Base-by-base conservation (phyloP, 495 filamentous ascomycete species). In the Apodospora peruviana region DNA sequence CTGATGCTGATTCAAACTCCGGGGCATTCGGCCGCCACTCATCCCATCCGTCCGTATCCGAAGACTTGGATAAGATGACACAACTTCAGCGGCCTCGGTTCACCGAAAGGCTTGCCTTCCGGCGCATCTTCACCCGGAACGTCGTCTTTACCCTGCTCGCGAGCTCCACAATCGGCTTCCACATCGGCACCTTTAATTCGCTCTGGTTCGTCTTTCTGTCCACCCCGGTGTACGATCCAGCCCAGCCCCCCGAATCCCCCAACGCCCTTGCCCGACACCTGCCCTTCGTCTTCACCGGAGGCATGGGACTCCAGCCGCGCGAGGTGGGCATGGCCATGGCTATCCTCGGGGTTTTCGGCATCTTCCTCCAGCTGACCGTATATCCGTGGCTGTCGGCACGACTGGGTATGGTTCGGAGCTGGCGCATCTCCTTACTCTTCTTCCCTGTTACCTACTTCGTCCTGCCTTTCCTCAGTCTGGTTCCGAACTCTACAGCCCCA, bases 171-270 rank as follows among this genome's bases (percentile, higher is more conserved):
- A 75, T 93, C 46, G 81, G 84, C 34, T 81, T 86, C 58, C 86
- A 90, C 57, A 77, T 90, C 64, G 86, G 84, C 50, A 87, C 87
- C 37, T 93, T 91, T 75, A 88, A 88, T 65, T 85, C 83, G 42
- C 76, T 91, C 39, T 91, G 86, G 87, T 85, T 87, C 51, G 76
- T 88, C 48, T 91, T 90, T 73, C 82, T 95, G 49, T 88, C 85
- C 0, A 87, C 88, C 0, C 85, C 88, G 0, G 85, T 87, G 27
- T 83, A 82, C 53, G 75, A 86, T 50, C 69, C 67, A 2, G 36
- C 54, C 9, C 48, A 66, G n/a, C 50, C 59, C 11, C 52, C 67
- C 1, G 48, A 51, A 3, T 48, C 63, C 7, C 60, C 61, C 3
- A 36, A 57, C 20, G 56, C 64, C 16, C 47, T 48, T 5, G 61